Conservation (phyloP, 805 yeast genomes). For the Ogataea minuta region DNA sequence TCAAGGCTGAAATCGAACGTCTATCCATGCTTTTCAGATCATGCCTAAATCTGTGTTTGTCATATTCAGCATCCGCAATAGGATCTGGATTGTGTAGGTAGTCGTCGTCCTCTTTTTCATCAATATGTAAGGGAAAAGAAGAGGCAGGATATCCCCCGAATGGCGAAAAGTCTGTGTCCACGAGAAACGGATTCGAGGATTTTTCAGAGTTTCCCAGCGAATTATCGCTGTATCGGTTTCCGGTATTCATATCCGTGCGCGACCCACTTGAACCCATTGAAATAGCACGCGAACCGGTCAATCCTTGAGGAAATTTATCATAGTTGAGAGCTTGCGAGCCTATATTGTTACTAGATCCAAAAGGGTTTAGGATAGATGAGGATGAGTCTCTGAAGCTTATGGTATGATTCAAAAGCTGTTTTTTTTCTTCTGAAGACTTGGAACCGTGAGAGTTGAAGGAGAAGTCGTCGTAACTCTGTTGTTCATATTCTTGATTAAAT, state of each 20-base stretch:
- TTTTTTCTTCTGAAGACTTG: constrained; percentile 22
- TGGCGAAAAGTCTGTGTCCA: constrained; percentile 73
- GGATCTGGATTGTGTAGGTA: constrained; percentile 96
- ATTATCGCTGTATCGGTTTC: constrained; percentile 17
- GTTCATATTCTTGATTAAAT: constrained; percentile 33
- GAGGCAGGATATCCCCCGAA: constrained; percentile 97
- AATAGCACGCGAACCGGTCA: constrained; percentile 54
- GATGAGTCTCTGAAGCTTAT: constrained; percentile 29
- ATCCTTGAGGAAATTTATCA: constrained; percentile 66
- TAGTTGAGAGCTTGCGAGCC: constrained; percentile 44
- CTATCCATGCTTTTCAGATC: constrained; percentile 68
- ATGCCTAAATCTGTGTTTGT: constrained; percentile 60
- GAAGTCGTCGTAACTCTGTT: constrained; percentile 30
- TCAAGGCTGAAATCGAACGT: constrained; percentile 57
- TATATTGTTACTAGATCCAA: constrained; percentile 29
- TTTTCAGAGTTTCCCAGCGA: constrained; percentile 24
- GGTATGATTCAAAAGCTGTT: constrained; percentile 22
- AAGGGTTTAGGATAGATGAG: constrained; percentile 31
- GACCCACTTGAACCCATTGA: constrained; percentile 48
- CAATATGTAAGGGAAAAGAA: constrained; percentile 84
- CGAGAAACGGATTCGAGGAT: constrained; percentile 40
- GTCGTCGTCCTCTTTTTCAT: constrained; percentile 94
- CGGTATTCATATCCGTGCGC: constrained; percentile 23
- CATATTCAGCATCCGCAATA: constrained; percentile 82
- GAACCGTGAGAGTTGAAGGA: constrained; percentile 24